Conservation (phyloP, 805 yeast species). For the Kuraishia piskuri region DNA sequence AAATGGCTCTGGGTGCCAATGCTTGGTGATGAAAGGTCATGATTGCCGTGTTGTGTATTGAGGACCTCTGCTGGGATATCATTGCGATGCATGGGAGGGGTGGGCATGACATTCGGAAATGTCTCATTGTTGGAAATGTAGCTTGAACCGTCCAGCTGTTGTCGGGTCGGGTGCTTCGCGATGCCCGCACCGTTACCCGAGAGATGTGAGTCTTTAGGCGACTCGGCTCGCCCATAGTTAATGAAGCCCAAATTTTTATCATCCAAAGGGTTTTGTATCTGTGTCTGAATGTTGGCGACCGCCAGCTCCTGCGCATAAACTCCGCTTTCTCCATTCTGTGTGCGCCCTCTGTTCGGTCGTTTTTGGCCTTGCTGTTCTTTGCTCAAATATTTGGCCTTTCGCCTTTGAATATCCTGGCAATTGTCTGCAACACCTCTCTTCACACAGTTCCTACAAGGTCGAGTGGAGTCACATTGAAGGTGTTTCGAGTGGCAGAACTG, state of each 20-base stretch:
- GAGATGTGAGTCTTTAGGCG: background rate
- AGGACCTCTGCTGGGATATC: background rate
- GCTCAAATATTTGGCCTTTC: conserved; percentile 12
- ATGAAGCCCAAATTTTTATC: background rate
- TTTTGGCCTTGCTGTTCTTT: background rate
- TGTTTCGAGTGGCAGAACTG: conserved; percentile 66
- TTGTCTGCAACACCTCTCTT: conserved; percentile 47
- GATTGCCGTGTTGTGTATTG: background rate
- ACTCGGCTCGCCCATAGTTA: background rate
- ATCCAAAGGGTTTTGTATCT: background rate
- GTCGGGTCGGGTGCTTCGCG: too few relatives aligned
- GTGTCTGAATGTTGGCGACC: background rate
- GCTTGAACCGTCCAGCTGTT: background rate
- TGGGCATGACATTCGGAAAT: background rate
- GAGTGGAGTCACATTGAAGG: conserved; percentile 57
- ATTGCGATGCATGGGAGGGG: background rate
- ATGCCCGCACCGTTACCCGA: background rate
- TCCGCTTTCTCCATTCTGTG: background rate
- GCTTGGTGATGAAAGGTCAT: background rate
- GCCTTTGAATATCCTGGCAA: conserved; percentile 54
- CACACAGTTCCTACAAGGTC: conserved; percentile 68
- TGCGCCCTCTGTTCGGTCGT: conserved; percentile 1
- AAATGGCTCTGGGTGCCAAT: background rate
- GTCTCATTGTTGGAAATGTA: background rate
- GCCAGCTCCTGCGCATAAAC: background rate